Evolutionary conservation across 805 yeast genomes (phyloP).

Genomic region (Myxozyma vanderwaltii): DNA sequence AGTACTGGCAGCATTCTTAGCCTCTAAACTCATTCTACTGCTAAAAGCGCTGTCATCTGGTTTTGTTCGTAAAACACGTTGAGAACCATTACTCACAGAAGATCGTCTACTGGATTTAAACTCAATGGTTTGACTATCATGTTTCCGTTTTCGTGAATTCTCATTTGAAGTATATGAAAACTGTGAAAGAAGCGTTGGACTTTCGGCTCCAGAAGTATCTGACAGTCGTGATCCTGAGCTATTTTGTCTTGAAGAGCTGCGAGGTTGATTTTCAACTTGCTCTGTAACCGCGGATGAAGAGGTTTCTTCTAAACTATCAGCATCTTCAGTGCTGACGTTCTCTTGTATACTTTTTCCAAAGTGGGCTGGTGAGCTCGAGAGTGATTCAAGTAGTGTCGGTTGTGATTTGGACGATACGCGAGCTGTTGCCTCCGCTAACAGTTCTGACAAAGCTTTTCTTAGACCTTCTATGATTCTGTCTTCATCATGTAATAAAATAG

Average conservation of each 20-base stretch:
- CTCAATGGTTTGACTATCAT: neutral
- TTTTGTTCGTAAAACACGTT: too few species aligned
- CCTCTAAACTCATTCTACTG: too few species aligned
- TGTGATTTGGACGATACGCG: neutral
- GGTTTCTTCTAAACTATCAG: neutral
- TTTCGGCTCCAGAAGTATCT: neutral
- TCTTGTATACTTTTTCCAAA: conserved; percentile 33
- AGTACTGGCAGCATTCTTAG: too few species aligned
- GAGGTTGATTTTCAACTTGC: neutral
- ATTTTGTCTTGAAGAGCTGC: neutral
- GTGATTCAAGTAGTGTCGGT: conserved; percentile 41
- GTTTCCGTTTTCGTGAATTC: neutral
- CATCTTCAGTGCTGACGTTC: neutral
- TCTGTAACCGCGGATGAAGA: neutral
- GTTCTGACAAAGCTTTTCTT: conserved; percentile 47
- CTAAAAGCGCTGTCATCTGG: too few species aligned
- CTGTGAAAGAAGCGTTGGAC: neutral
- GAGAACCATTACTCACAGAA: too few species aligned
- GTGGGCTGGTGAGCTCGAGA: conserved; percentile 12
- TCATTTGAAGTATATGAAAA: neutral
- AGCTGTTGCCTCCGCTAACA: neutral
- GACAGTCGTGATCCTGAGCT: neutral
- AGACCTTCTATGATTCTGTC: conserved; percentile 52
- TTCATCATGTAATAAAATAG: conserved; percentile 70
- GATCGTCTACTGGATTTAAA: too few species aligned